Evolutionary conservation across 768 basidiomycete genomes (phyloP).

Genomic region (Macrolepiota fuliginosa): DNA sequence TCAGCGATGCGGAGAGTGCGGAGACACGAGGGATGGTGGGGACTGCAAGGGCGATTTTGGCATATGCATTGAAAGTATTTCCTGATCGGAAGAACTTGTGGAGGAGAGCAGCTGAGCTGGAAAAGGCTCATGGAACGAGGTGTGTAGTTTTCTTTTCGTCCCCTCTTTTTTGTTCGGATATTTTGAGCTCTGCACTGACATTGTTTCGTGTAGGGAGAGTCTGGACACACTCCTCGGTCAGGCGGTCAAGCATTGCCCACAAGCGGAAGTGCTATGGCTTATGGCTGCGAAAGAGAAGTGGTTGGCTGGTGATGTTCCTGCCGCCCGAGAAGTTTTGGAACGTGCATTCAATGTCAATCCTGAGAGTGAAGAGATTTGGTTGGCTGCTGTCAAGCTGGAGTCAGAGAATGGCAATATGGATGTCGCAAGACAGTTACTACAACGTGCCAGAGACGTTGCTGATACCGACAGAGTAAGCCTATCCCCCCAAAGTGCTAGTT

Average conservation of each 20-base stretch:
- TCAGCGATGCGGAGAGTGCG: conserved; percentile 85
- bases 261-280: conserved; percentile 95
- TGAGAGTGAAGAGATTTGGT: conserved; percentile 96
- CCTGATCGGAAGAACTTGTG: conserved; percentile 85
- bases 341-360: conserved; percentile 92
- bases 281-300: conserved; percentile 99
- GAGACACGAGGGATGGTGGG: conserved; percentile 72
- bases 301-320: conserved; percentile 83
- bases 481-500: neutral
- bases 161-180: neutral
- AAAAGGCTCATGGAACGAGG: conserved; percentile 87
- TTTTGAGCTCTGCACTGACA: neutral
- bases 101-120: conserved; percentile 89
- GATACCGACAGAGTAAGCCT: conserved; percentile 82
- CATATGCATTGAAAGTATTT: conserved; percentile 88
- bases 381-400: conserved; percentile 96
- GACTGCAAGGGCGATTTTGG: conserved; percentile 84
- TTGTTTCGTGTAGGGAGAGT: conserved; percentile 51
- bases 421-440: conserved; percentile 83
- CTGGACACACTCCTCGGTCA: conserved; percentile 78
- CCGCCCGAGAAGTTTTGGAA: conserved; percentile 87
- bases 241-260: conserved; percentile 89
- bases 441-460: conserved; percentile 86
- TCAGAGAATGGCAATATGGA: conserved; percentile 91
- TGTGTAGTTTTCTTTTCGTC: conserved; percentile 23